Percentiles rank a stretch among this genome's conserved stretches.
Conservation (phyloP, 225 moss, liverwort and hornwort species). For the Anthoceros angustus region DNA sequence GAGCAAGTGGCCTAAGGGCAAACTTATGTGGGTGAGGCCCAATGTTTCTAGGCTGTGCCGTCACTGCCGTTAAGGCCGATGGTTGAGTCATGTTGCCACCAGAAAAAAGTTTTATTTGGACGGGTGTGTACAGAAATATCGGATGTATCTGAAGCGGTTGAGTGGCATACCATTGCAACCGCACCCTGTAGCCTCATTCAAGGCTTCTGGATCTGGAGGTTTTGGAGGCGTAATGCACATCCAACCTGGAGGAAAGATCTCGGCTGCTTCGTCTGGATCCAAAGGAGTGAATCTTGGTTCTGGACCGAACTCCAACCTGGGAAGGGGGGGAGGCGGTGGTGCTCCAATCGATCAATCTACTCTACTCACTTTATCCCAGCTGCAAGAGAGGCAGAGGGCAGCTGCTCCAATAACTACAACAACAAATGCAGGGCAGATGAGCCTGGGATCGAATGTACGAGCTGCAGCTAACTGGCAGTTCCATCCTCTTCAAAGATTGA, state of each 20-base stretch:
- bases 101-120: slow-evolving; percentile 8
- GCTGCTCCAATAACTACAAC: neutral
- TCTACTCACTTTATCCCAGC: slow-evolving; percentile 44
- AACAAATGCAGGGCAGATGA: neutral
- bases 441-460: slow-evolving; percentile 10
- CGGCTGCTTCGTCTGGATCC: slow-evolving; percentile 30
- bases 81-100: slow-evolving; percentile 4
- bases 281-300: slow-evolving; percentile 21
- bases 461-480: slow-evolving; percentile 4
- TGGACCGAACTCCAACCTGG: slow-evolving; percentile 25
- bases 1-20: too few species aligned
- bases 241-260: slow-evolving; percentile 75
- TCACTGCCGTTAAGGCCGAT: neutral
- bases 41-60: neutral
- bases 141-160: slow-evolving; percentile 71
- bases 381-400: slow-evolving; percentile 26
- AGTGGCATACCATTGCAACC: slow-evolving; percentile 58
- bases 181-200: slow-evolving; percentile 66
- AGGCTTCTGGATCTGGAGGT: slow-evolving; percentile 45
- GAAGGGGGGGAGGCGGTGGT: slow-evolving; percentile 17
- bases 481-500: slow-evolving; percentile 53
- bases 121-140: slow-evolving; percentile 64
- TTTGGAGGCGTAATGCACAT: slow-evolving; percentile 90
- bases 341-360: slow-evolving; percentile 53
- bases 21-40: neutral